These are phyloP conservation scores for Leccinum arenicola DNA, from an alignment of 768 basidiomycete species.

Conservation along the genomic window DNA sequence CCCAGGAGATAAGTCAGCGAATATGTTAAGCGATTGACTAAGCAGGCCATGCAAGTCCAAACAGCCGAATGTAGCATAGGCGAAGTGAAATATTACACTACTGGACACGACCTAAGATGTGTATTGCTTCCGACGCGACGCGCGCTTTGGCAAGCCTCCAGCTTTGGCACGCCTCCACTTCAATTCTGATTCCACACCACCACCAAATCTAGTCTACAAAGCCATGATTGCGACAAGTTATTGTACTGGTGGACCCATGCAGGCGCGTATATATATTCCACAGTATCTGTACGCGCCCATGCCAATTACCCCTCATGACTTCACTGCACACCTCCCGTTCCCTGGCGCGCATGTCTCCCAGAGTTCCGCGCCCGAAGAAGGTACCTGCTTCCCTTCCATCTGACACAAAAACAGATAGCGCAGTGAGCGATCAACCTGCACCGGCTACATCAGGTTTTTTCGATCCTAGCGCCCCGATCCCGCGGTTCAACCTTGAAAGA, in stretches of 20 bases:
- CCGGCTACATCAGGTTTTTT: constrained; percentile 21
- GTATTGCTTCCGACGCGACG: constrained; percentile 3
- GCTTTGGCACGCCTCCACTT: not conserved
- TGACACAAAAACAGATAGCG: constrained; percentile 21
- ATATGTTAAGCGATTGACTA: no score
- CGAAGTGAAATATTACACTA: no score
- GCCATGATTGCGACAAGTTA: not conserved
- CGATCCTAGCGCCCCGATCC: constrained; percentile 1
- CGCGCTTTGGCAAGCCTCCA: not conserved
- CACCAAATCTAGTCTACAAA: not conserved
- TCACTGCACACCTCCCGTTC: constrained; percentile 8
- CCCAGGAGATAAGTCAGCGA: no score
- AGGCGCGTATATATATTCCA: constrained; percentile 2
- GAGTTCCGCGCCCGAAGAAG: not conserved
- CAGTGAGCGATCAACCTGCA: constrained; percentile 25
- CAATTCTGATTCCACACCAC: no score
- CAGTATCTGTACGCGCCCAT: not conserved
- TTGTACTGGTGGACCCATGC: not conserved
- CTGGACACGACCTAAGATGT: no score
- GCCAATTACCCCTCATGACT: constrained; percentile 8
- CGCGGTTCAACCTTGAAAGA: constrained; percentile 31
- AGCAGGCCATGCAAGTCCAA: no score
- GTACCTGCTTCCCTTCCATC: not conserved
- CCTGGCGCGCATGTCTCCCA: constrained; percentile 4
- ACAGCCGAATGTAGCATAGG: no score